phyloP scores from a whole-genome alignment of 2,329 filamentous ascomycete species.

The Apiospora sp. region DNA sequence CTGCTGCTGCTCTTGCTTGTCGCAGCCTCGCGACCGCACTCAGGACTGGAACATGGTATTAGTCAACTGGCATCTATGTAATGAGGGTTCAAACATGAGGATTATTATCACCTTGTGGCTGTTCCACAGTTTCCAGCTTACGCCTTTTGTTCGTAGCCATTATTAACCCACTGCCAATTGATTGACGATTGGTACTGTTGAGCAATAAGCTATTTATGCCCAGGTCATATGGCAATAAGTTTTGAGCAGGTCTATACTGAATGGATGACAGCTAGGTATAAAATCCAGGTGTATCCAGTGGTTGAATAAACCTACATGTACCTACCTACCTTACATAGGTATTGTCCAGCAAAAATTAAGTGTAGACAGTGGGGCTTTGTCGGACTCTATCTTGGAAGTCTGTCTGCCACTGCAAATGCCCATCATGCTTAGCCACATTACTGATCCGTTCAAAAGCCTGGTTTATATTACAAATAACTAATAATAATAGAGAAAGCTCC shows the following conservation, averaged over 20 bases:
- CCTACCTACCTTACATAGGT: no score
- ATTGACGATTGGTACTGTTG: not conserved
- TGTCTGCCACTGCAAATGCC: not conserved
- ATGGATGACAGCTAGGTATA: not conserved
- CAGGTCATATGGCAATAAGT: not conserved
- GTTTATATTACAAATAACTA: not conserved
- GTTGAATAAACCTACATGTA: not conserved
- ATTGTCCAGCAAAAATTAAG: not conserved
- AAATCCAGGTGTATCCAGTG: not conserved
- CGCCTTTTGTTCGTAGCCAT: slow-evolving; percentile 50
- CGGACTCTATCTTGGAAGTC: not conserved
- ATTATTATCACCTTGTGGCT: slow-evolving; percentile 42
- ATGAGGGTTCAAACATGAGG: not conserved
- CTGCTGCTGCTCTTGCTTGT: slow-evolving; percentile 36
- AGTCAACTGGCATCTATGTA: not conserved
- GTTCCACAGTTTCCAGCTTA: slow-evolving; percentile 48
- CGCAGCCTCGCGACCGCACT: slow-evolving; percentile 55
- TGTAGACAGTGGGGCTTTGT: not conserved
- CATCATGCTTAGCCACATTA: not conserved
- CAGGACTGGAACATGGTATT: slow-evolving; percentile 42
- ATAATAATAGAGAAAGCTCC: no score
- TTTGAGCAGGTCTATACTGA: not conserved
- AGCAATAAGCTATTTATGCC: not conserved
- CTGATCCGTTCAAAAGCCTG: not conserved
- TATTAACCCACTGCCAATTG: not conserved